Conservation (phyloP, 768 basidiomycete species). For the Russula sp. region DNA sequence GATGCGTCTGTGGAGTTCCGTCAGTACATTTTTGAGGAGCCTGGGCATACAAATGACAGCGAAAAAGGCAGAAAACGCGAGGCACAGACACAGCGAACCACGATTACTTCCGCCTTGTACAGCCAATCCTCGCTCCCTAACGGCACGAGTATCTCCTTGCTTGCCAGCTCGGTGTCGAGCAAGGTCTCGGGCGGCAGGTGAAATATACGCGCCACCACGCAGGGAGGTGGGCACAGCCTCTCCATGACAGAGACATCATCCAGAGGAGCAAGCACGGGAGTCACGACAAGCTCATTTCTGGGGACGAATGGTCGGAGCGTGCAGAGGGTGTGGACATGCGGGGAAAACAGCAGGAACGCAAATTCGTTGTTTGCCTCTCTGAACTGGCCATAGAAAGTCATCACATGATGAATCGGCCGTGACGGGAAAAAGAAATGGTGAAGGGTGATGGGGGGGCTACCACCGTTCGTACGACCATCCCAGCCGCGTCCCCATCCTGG, state of each 20-base stretch:
- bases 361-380: conserved; percentile 84
- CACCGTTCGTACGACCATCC: too few species aligned
- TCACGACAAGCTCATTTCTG: conserved; percentile 36
- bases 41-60: not conserved
- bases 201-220: conserved; percentile 77
- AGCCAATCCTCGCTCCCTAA: conserved; percentile 71
- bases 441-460: too few species aligned
- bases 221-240: conserved; percentile 46
- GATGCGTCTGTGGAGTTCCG: conserved; percentile 44
- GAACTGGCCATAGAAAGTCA: conserved; percentile 32
- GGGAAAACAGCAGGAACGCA: conserved; percentile 52
- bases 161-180: conserved; percentile 37
- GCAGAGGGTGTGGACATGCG: conserved; percentile 51
- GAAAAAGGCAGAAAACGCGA: not conserved
- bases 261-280: conserved; percentile 70
- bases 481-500: too few species aligned
- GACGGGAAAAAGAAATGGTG: too few species aligned
- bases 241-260: conserved; percentile 47
- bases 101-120: too few species aligned
- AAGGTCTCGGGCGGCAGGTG: too few species aligned
- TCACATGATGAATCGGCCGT: too few species aligned
- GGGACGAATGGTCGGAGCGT: conserved; percentile 66
- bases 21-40: not conserved
- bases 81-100: too few species aligned
- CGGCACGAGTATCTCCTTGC: conserved; percentile 43